Evolutionary conservation across 2,329 filamentous ascomycete species (phyloP), one percentile per base, ranked within the genome.

Genomic region (Diaporthe nobilis): DNA sequence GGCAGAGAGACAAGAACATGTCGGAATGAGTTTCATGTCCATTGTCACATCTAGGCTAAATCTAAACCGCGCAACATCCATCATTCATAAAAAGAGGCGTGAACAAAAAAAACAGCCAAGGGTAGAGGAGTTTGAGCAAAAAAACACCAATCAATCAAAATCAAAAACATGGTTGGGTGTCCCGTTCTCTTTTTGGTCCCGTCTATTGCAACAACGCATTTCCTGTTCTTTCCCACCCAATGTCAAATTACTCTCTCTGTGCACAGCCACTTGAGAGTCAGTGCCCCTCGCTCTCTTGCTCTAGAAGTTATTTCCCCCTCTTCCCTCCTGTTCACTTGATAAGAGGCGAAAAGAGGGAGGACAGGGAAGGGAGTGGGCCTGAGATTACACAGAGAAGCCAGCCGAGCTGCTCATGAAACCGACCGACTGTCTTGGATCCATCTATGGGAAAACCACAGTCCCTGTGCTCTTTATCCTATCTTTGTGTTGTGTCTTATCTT

Each of bases 41-140:
- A 61, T 75, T 34, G 34, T 58, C 47, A 72, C 47, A 72, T 72
- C 67, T 72, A 72, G 57, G 58, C 73, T 72, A 44, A 58, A 67
- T 75, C 67, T 75, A 75, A 65, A 25, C 57, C 28, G 65, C 28
- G 65, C 37, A 71, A 49, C 44, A 17, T 17, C 53, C 51, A 67
- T 60, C 58, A 60, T 58, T 75, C 74, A 61, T 53, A 44, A 42
- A 20, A 15, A 17, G 22, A 51, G 1, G 44, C 47, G 31, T 20
- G 12, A 34, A 42, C 42, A 34, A 47, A 47, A 47, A 47, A 65
- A 57, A 28, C 44, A 28, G 6, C 28, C 25, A 37, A 39, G 22
- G 22, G 47, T 7, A 61, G 34, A 39, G 10, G 15, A 60, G 57
- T n/a, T n/a, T 34, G 34, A 34, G 34, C 4, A 25, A 20, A 55